Evolutionary conservation across 2,329 filamentous ascomycete genomes (phyloP).

Genomic region (Exophiala sp.): DNA sequence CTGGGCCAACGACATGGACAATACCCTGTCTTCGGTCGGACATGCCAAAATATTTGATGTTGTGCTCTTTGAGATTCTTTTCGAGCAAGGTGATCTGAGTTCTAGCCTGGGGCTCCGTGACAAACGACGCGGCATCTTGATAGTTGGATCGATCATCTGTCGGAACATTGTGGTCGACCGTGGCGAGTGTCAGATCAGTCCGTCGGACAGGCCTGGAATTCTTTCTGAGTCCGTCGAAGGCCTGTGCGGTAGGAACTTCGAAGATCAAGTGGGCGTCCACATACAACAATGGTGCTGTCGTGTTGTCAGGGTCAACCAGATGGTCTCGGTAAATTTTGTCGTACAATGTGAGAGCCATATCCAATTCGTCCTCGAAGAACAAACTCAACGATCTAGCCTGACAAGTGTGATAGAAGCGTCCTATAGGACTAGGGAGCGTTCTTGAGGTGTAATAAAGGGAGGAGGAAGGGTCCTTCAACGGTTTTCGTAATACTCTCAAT

Average conservation of each 20-base stretch:
- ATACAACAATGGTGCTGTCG: conserved; percentile 6
- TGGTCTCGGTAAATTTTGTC: conserved; percentile 12
- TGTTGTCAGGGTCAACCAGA: conserved; percentile 10
- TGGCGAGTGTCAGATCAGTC: conserved; percentile 93
- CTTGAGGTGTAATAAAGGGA: too few relatives aligned
- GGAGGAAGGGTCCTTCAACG: too few relatives aligned
- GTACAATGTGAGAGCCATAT: conserved; percentile 10
- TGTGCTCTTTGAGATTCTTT: conserved; percentile 94
- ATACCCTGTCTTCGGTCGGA: conserved; percentile 95
- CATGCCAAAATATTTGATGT: conserved; percentile 92
- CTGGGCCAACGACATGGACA: conserved; percentile 94
- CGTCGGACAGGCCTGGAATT: conserved; percentile 80
- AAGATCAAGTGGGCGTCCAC: conserved; percentile 91
- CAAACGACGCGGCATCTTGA: conserved; percentile 88
- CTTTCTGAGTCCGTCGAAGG: conserved; percentile 90
- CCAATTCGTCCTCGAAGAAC: neutral
- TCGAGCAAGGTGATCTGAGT: conserved; percentile 92
- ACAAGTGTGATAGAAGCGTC: too few relatives aligned
- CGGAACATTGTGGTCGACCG: conserved; percentile 96
- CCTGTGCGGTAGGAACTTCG: conserved; percentile 98
- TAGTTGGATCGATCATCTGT: conserved; percentile 84
- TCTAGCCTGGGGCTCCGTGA: conserved; percentile 88
- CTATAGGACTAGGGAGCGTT: too few relatives aligned
- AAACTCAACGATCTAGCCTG: too few relatives aligned
- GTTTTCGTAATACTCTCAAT: too few relatives aligned